phyloP scores from a whole-genome alignment of 306 rosid genomes.

The Datisca glomerata region DNA sequence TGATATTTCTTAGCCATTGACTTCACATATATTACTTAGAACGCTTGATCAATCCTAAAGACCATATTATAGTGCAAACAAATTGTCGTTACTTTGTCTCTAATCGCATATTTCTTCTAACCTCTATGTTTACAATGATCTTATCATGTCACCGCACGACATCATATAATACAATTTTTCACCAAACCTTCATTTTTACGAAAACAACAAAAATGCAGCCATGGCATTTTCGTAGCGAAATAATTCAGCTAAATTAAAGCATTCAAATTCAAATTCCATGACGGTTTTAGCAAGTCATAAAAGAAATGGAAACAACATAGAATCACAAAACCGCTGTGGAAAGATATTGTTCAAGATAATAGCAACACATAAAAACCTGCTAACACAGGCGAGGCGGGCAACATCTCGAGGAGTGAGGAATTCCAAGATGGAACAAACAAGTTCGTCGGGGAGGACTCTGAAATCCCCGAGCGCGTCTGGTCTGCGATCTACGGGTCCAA shows the following conservation, averaged over 20 bases:
- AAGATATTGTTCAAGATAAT: not conserved
- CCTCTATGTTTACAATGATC: too few relatives aligned
- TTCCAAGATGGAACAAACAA: constrained; percentile 56
- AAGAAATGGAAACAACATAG: not conserved
- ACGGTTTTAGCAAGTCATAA: not conserved
- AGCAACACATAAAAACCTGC: constrained; percentile 43
- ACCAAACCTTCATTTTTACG: too few relatives aligned
- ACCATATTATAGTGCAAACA: too few relatives aligned
- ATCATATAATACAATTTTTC: too few relatives aligned
- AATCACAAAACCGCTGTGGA: not conserved
- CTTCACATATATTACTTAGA: too few relatives aligned
- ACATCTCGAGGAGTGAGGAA: constrained; percentile 54
- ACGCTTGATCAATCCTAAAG: too few relatives aligned
- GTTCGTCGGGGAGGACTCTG: constrained; percentile 69
- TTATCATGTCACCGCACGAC: too few relatives aligned
- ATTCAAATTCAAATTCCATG: not conserved
- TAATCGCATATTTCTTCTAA: too few relatives aligned
- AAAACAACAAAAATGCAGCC: too few relatives aligned
- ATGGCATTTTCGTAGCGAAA: not conserved
- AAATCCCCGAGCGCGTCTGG: constrained; percentile 68
- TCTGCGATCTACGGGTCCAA: constrained; percentile 49
- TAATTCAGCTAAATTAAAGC: not conserved
- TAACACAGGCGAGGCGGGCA: constrained; percentile 76
- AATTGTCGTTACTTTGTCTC: too few relatives aligned
- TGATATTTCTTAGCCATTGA: too few relatives aligned